Evolutionary conservation across 768 basidiomycete genomes (phyloP), one percentile per base, ranked within the genome.

Genomic region (Russula sp.): DNA sequence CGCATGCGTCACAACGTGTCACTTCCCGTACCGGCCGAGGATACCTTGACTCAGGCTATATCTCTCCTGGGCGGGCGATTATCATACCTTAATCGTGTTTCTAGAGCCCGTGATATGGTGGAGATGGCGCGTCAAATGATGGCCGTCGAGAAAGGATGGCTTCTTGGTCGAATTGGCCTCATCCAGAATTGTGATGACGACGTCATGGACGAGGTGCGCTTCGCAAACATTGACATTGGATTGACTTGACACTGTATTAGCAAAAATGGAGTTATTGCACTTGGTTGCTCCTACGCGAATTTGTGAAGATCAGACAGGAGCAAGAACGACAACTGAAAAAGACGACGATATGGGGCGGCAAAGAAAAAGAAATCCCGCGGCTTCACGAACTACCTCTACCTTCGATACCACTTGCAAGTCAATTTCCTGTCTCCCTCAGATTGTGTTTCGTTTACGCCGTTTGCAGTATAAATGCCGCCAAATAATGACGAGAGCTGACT

Each of bases 401-500:
- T 40, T 73, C 75, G 10, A 83, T 89, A 63, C 81, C 86, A 20
- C 90, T 84, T 72, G 88, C 87, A 60, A 57, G 74, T 60, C 14
- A 22, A 42, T 51, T 28, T 58, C 54, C 18, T 24, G 61, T 60
- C 42, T 66, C 34, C 11, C 44, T 5, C 14, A 24, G 24, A 24
- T 22, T 5, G n/a, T 48, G 46, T 9, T 48, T 48, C 28, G 32
- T 62, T 16, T 60, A 38, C 38, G 49, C 66, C 53, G 60, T 26
- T 62, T 67, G 40, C 61, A 79, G 85, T 86, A 86, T 77, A 81
- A 80, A 68, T 88, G 87, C 73, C 80, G 88, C 42, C 83, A 88
- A 72, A 87, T 94, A 57, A 92, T 89, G 92, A 92, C 91, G 4
- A 78, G 92, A 18, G 79, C 89, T 0, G 91, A 94, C 74, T 94